These are phyloP conservation scores for Aspergillus diversus DNA, from an alignment of 495 filamentous ascomycete genomes.

Conservation along the genomic window DNA sequence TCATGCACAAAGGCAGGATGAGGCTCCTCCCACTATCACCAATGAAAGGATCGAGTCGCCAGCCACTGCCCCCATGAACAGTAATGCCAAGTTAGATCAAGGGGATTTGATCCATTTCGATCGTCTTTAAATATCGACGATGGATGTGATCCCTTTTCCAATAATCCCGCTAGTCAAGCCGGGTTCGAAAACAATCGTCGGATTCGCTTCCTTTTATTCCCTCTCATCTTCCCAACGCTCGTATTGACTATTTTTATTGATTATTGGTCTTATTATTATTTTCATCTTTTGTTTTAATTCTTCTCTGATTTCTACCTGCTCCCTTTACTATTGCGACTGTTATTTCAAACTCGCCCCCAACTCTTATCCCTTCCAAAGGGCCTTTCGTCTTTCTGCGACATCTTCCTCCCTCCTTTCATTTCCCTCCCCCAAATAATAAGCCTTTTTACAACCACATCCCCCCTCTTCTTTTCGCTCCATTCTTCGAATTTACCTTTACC, in stretches of 20 bases:
- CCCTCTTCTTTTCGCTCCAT: not conserved
- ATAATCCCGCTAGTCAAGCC: not conserved
- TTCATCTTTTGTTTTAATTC: too few species aligned
- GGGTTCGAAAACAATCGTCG: not conserved
- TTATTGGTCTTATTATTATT: too few species aligned
- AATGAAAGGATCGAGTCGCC: too few species aligned
- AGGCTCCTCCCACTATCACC: too few species aligned
- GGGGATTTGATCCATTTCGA: not conserved
- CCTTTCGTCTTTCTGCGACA: constrained; percentile 12
- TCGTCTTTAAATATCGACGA: not conserved
- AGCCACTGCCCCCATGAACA: too few species aligned
- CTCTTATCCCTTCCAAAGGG: not conserved
- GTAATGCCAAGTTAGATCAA: too few species aligned
- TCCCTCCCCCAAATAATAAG: constrained; percentile 15
- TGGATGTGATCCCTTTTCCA: not conserved
- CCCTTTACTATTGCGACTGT: not conserved
- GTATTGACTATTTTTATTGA: not conserved
- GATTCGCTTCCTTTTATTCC: not conserved
- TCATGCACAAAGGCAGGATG: too few species aligned
- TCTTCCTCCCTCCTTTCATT: constrained; percentile 18
- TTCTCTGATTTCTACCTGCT: not conserved
- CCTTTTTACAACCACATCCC: constrained; percentile 2
- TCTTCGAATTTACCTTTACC: too few species aligned
- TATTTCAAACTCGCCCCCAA: not conserved
- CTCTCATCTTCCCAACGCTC: not conserved